Conservation (phyloP, 2,329 filamentous ascomycete species). For the Xylaria sp. region DNA sequence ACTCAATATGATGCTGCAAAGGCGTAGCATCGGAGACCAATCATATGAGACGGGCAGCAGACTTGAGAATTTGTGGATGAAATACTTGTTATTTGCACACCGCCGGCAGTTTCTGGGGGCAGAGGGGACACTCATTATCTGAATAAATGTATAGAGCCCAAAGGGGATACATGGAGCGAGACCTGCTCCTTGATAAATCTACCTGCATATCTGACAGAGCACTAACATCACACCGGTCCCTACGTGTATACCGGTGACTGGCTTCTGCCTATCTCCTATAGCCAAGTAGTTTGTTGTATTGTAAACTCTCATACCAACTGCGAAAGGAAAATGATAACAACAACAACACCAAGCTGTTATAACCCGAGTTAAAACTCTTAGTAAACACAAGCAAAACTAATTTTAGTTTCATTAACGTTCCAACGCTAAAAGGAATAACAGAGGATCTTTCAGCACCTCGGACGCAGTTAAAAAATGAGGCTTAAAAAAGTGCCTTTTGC, state of each 20-base stretch:
- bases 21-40: background rate
- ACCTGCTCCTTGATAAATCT: conserved; percentile 7
- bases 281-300: background rate
- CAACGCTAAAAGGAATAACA: background rate
- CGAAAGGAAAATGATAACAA: background rate
- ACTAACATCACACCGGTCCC: background rate
- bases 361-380: background rate
- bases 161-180: conserved; percentile 24
- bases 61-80: background rate
- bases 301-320: background rate
- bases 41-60: background rate
- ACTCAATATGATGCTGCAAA: background rate
- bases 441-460: background rate
- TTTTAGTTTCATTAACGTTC: background rate
- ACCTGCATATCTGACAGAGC: conserved; percentile 25
- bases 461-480: background rate
- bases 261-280: background rate
- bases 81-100: background rate
- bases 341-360: background rate
- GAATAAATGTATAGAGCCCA: background rate
- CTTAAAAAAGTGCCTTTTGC: background rate
- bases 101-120: background rate
- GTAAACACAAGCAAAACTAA: background rate
- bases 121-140: no score
- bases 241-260: background rate